Evolutionary conservation across 345 rosid genomes (phyloP).

Genomic region (Syzygium aromaticum): DNA sequence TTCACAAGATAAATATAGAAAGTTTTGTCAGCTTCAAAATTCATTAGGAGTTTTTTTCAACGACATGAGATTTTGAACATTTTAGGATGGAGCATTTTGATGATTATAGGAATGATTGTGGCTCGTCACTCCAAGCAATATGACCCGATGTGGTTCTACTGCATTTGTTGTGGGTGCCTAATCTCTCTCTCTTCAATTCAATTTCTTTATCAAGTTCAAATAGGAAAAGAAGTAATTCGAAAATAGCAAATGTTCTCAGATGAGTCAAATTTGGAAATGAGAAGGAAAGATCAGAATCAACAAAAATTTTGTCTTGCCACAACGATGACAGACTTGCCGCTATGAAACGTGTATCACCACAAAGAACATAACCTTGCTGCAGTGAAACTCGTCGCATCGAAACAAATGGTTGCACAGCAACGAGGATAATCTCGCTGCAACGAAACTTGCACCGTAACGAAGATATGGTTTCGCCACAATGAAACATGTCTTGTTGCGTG

Average conservation of each 20-base stretch:
- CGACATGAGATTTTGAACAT: constrained; percentile 67
- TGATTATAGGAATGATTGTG: constrained; percentile 51
- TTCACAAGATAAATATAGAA: too few species aligned
- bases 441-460: neutral
- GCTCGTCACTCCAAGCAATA: constrained; percentile 45
- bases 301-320: too few species aligned
- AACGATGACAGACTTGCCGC: neutral
- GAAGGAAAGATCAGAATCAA: too few species aligned
- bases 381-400: neutral
- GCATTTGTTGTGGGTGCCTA: constrained; percentile 46
- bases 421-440: neutral
- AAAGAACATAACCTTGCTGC: neutral
- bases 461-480: neutral
- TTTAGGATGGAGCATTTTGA: constrained; percentile 60
- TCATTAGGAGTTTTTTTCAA: too few species aligned
- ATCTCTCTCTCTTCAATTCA: neutral
- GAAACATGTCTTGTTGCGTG: neutral
- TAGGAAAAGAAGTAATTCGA: too few species aligned
- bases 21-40: too few species aligned
- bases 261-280: too few species aligned
- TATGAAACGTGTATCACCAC: neutral
- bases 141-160: constrained; percentile 71
- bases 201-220: neutral
- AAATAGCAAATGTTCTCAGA: too few species aligned
- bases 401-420: neutral